Percentiles rank a stretch among this genome's conserved stretches.
These are phyloP conservation scores for Daldinia concentrica DNA, from an alignment of 495 filamentous ascomycete species.

Conservation along the genomic window DNA sequence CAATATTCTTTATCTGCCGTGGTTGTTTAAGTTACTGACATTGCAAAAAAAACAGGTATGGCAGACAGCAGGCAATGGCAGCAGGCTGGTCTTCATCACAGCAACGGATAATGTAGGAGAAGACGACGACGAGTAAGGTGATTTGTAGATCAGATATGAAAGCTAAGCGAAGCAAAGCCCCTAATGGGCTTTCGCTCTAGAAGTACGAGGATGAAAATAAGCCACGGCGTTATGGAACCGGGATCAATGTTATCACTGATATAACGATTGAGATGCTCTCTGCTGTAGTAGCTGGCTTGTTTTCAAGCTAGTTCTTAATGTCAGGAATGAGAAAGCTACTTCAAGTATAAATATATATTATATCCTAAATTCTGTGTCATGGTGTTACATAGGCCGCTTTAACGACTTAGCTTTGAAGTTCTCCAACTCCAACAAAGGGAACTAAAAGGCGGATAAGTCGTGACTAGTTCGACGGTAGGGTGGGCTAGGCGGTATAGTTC, in stretches of 20 bases:
- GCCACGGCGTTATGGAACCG: slow-evolving; percentile 35
- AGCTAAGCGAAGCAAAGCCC: neutral
- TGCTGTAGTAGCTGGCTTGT: neutral
- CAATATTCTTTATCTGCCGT: neutral
- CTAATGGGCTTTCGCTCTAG: neutral
- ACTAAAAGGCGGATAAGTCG: no score
- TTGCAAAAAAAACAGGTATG: slow-evolving; percentile 70
- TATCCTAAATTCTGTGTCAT: neutral
- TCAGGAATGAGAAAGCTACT: slow-evolving; percentile 14
- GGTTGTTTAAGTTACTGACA: slow-evolving; percentile 36
- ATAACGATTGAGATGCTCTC: slow-evolving; percentile 27
- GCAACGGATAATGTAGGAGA: slow-evolving; percentile 48
- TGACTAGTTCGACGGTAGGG: no score
- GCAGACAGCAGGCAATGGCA: slow-evolving; percentile 90
- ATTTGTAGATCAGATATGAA: neutral
- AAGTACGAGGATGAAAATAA: slow-evolving; percentile 11
- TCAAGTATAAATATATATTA: neutral
- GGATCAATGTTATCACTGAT: slow-evolving; percentile 1
- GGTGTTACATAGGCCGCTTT: no score
- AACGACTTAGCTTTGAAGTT: no score
- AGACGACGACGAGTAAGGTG: slow-evolving; percentile 37
- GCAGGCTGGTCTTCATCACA: slow-evolving; percentile 79
- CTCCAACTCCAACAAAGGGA: no score
- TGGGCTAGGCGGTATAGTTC: no score
- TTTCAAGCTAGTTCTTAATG: neutral